Conservation (phyloP, 805 yeast genomes). For the Ogataea nitratoaversa region DNA sequence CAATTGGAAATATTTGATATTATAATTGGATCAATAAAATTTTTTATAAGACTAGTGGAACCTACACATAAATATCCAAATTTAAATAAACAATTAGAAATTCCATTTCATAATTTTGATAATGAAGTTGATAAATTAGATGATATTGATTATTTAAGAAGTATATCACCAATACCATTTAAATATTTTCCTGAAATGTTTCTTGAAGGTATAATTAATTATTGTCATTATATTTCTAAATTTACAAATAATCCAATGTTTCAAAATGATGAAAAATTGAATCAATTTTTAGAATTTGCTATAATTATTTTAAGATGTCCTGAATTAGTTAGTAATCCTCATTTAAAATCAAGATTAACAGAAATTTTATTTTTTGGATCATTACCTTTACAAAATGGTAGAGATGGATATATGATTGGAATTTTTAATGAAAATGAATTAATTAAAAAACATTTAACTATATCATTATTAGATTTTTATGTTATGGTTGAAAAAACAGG, state of each 20-base stretch:
- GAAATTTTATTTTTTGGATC: slow-evolving; percentile 79
- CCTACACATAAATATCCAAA: slow-evolving; percentile 64
- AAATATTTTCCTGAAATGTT: slow-evolving; percentile 81
- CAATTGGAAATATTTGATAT: slow-evolving; percentile 73
- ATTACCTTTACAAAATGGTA: slow-evolving; percentile 47
- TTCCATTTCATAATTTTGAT: slow-evolving; percentile 58
- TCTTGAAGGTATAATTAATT: slow-evolving; percentile 76
- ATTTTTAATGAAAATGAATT: slow-evolving; percentile 61
- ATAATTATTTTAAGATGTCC: slow-evolving; percentile 79
- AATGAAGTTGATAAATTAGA: slow-evolving; percentile 66
- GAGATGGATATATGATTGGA: slow-evolving; percentile 70
- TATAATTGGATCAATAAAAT: slow-evolving; percentile 69
- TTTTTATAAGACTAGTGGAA: slow-evolving; percentile 67
- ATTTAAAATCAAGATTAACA: slow-evolving; percentile 78
- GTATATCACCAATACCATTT: slow-evolving; percentile 70
- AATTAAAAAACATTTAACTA: slow-evolving; percentile 63
- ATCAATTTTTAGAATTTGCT: slow-evolving; percentile 62
- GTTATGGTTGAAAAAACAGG: slow-evolving; percentile 97
- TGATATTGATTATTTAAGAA: slow-evolving; percentile 65
- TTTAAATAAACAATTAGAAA: slow-evolving; percentile 32
- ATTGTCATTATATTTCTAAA: slow-evolving; percentile 57
- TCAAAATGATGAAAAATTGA: slow-evolving; percentile 46
- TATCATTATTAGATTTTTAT: slow-evolving; percentile 82
- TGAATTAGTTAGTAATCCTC: slow-evolving; percentile 85
- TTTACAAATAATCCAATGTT: slow-evolving; percentile 55